A percentile compares a stretch with the other conserved stretches of the same genome.
These are phyloP conservation scores for Colletotrichum sp. DNA, from an alignment of 2,329 filamentous ascomycete species.

Conservation along the genomic window DNA sequence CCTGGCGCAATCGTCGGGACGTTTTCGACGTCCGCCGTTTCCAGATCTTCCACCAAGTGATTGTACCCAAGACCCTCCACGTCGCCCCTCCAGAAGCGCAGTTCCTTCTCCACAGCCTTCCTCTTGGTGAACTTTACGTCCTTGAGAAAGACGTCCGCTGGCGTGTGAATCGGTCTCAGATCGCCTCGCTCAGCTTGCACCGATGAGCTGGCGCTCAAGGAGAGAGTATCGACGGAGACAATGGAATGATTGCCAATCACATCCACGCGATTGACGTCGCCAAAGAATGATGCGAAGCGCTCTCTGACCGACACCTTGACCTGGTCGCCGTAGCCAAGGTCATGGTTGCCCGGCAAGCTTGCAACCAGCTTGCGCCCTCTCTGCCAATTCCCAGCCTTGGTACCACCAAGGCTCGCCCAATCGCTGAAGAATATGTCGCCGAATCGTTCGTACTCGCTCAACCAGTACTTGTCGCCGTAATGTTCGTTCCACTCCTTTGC, in stretches of 20 bases:
- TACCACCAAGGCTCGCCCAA: constrained; percentile 63
- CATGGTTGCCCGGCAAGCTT: constrained; percentile 92
- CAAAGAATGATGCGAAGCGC: constrained; percentile 88
- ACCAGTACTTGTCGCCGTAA: constrained; percentile 85
- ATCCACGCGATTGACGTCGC: constrained; percentile 88
- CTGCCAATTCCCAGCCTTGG: constrained; percentile 60
- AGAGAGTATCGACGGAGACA: constrained; percentile 88
- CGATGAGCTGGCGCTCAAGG: constrained; percentile 75
- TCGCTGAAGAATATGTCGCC: constrained; percentile 81
- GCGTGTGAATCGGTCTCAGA: constrained; percentile 71
- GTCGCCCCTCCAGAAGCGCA: constrained; percentile 69
- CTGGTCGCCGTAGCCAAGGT: constrained; percentile 87
- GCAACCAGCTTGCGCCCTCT: constrained; percentile 80
- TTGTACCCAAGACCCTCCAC: constrained; percentile 58
- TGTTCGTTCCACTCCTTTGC: constrained; percentile 73
- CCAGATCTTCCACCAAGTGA: constrained; percentile 65
- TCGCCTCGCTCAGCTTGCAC: constrained; percentile 56
- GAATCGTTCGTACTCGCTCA: constrained; percentile 85
- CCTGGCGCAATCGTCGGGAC: constrained; percentile 45
- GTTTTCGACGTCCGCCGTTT: constrained; percentile 38
- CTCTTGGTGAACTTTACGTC: constrained; percentile 68
- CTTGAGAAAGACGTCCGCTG: constrained; percentile 78
- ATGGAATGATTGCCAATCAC: constrained; percentile 95
- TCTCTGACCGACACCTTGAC: constrained; percentile 82
- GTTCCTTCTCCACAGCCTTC: constrained; percentile 71